These are phyloP conservation scores for Aureobasidium namibiae DNA, from an alignment of 2,329 filamentous ascomycete genomes.

Conservation along the genomic window DNA sequence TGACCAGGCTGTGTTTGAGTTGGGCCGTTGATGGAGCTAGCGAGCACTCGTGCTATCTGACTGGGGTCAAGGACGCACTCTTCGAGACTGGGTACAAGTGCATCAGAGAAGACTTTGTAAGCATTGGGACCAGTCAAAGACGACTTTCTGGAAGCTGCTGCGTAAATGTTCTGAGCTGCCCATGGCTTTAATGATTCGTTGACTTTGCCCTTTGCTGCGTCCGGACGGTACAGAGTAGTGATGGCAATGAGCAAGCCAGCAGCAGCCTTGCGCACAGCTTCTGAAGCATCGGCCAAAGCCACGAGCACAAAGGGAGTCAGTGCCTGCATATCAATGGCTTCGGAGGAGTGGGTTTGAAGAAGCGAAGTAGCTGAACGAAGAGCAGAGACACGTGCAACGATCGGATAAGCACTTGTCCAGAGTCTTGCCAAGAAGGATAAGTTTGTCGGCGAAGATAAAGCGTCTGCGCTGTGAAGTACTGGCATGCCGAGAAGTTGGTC, in stretches of 20 bases:
- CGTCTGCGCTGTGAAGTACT: constrained; percentile 21
- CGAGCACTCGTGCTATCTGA: constrained; percentile 59
- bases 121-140: constrained; percentile 51
- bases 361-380: constrained; percentile 55
- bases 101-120: constrained; percentile 53
- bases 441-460: constrained; percentile 56
- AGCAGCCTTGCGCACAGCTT: constrained; percentile 67
- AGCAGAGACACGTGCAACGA: constrained; percentile 59
- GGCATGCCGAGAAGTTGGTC: constrained; percentile 11
- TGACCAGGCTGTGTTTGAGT: constrained; percentile 17
- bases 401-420: constrained; percentile 64
- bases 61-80: constrained; percentile 75
- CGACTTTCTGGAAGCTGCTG: constrained; percentile 40
- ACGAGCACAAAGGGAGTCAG: constrained; percentile 73
- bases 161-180: constrained; percentile 60
- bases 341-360: constrained; percentile 44
- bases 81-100: constrained; percentile 69
- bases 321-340: constrained; percentile 61
- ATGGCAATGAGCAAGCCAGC: constrained; percentile 57
- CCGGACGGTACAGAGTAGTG: constrained; percentile 36
- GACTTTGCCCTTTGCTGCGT: constrained; percentile 26
- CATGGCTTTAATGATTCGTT: constrained; percentile 34
- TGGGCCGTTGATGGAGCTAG: constrained; percentile 49
- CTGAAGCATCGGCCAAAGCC: constrained; percentile 66
- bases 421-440: constrained; percentile 68